A percentile compares a stretch with the other conserved stretches of the same genome.
These are phyloP conservation scores for Lentinula aciculospora DNA, from an alignment of 768 basidiomycete genomes.

Conservation along the genomic window DNA sequence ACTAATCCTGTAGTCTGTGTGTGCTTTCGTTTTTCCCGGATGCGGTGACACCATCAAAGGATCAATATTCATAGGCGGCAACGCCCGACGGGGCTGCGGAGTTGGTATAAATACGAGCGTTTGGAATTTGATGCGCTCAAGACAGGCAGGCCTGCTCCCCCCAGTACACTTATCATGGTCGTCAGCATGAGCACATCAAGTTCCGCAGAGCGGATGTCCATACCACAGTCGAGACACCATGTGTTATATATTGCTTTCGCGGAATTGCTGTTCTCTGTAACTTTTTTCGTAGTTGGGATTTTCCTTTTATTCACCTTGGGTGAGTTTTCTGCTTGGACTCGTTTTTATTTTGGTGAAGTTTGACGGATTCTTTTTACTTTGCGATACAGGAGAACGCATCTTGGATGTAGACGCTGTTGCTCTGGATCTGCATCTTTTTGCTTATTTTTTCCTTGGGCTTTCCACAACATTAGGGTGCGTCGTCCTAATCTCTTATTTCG, in stretches of 20 bases:
- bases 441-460: slow-evolving; percentile 2
- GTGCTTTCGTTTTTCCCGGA: no score
- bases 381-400: background rate
- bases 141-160: slow-evolving; percentile 6
- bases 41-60: no score
- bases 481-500: no score
- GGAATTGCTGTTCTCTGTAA: background rate
- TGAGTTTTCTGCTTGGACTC: background rate
- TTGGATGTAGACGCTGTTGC: slow-evolving; percentile 2
- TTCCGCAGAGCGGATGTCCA: background rate
- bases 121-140: background rate
- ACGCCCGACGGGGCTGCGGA: background rate
- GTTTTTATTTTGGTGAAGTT: background rate
- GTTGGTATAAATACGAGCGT: background rate
- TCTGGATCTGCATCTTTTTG: background rate
- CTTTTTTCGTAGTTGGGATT: background rate
- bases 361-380: background rate
- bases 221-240: background rate
- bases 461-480: slow-evolving; percentile 1
- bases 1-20: no score
- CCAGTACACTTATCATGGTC: background rate
- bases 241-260: slow-evolving; percentile 1
- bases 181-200: background rate
- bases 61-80: no score
- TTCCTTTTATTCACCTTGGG: background rate